A percentile compares a stretch with the other conserved stretches of the same genome.
phyloP scores from a whole-genome alignment of 768 basidiomycete genomes.

The Mycena floridula region DNA sequence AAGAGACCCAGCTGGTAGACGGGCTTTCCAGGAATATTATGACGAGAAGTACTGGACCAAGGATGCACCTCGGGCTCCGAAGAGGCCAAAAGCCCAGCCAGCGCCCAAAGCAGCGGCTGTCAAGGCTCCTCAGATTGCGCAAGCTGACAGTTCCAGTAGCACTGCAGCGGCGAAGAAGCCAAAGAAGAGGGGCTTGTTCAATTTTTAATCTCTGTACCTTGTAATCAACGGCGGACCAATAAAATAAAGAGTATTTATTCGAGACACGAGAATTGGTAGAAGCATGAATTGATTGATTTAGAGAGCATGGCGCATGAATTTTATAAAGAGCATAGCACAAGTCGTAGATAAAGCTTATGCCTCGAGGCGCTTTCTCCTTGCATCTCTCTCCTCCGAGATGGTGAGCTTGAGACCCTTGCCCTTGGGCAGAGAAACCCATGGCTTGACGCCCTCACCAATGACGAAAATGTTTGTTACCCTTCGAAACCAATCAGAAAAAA shows the following conservation, averaged over 20 bases:
- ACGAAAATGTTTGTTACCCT: slow-evolving; percentile 98
- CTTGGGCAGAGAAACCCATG: slow-evolving; percentile 95
- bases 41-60: slow-evolving; percentile 72
- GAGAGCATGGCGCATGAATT: too few relatives aligned
- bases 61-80: slow-evolving; percentile 53
- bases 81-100: slow-evolving; percentile 25
- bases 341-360: too few relatives aligned
- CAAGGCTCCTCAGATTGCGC: slow-evolving; percentile 39
- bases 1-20: slow-evolving; percentile 37
- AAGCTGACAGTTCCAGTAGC: slow-evolving; percentile 35
- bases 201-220: slow-evolving; percentile 40
- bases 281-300: too few relatives aligned
- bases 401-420: slow-evolving; percentile 98
- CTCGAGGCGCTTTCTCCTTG: slow-evolving; percentile 80
- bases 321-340: too few relatives aligned
- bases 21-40: slow-evolving; percentile 69
- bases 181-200: slow-evolving; percentile 71
- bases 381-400: slow-evolving; percentile 94
- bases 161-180: slow-evolving; percentile 60
- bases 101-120: slow-evolving; percentile 18
- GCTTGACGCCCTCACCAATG: slow-evolving; percentile 92
- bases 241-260: too few relatives aligned
- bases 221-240: too few relatives aligned
- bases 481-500: not conserved
- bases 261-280: too few relatives aligned